phyloP scores from a whole-genome alignment of 805 yeast species.

The Nematodospora valgi region DNA sequence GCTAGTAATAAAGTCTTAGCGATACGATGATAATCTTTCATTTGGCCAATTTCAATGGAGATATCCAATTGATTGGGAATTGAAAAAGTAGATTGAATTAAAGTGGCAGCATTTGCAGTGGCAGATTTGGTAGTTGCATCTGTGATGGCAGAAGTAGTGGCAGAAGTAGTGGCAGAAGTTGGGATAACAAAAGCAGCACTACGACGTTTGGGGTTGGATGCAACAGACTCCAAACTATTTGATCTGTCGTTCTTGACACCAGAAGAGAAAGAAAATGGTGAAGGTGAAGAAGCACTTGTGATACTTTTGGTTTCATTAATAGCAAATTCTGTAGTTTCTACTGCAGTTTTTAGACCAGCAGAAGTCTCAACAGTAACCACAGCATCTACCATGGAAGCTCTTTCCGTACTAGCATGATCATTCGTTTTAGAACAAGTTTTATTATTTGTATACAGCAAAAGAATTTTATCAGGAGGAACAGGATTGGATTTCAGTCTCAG shows the following conservation, averaged over 20 bases:
- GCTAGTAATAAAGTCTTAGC: slow-evolving; percentile 52
- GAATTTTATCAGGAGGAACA: slow-evolving; percentile 8
- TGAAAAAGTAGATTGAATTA: slow-evolving; percentile 9
- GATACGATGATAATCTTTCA: slow-evolving; percentile 52
- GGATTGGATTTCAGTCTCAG: slow-evolving; percentile 10
- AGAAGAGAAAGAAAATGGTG: not conserved
- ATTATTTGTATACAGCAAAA: not conserved
- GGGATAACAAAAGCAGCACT: not conserved
- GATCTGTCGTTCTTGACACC: slow-evolving; percentile 6
- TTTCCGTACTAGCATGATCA: not conserved
- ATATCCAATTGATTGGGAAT: slow-evolving; percentile 15
- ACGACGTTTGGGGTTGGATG: slow-evolving; percentile 1
- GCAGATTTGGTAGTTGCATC: not conserved
- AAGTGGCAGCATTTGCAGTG: not conserved
- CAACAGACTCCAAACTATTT: slow-evolving; percentile 5
- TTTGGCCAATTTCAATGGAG: slow-evolving; percentile 16
- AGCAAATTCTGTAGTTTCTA: not conserved
- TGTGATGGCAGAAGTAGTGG: not conserved
- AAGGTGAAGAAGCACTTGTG: not conserved
- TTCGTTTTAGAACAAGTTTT: not conserved
- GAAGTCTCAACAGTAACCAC: not conserved
- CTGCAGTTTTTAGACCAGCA: not conserved
- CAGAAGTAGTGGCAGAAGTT: not conserved
- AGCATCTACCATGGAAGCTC: not conserved
- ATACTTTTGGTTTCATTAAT: not conserved